These are phyloP conservation scores for Solanum rostratum DNA, from an alignment of 257 asterid species.

Conservation along the genomic window DNA sequence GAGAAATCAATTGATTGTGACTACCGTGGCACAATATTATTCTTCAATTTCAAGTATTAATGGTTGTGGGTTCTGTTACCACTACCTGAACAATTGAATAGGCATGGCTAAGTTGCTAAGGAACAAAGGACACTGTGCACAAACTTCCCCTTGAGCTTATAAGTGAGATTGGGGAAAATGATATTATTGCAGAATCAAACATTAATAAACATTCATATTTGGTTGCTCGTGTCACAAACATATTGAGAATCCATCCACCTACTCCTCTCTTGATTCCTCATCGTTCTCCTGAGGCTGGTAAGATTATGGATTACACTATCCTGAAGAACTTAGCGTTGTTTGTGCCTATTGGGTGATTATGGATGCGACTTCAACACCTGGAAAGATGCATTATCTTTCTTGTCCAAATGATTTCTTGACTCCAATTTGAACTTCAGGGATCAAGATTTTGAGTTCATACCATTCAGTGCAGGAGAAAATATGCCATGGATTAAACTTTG, in stretches of 20 bases:
- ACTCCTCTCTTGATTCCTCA: slow-evolving; percentile 30
- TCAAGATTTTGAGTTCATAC: slow-evolving; percentile 27
- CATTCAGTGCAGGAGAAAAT: slow-evolving; percentile 45
- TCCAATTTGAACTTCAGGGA: slow-evolving; percentile 23
- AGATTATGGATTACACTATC: slow-evolving; percentile 18
- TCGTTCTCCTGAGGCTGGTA: slow-evolving; percentile 18
- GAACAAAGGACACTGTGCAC: slow-evolving; percentile 8
- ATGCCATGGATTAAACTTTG: slow-evolving; percentile 37
- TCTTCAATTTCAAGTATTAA: slow-evolving; percentile 5
- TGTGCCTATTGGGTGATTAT: slow-evolving; percentile 26
- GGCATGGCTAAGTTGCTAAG: slow-evolving; percentile 22
- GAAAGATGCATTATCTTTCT: slow-evolving; percentile 24
- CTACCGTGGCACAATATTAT: too few relatives aligned
- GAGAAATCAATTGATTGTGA: too few relatives aligned
- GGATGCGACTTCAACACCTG: slow-evolving; percentile 24
- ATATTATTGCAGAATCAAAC: background rate
- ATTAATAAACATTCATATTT: slow-evolving; percentile 15
- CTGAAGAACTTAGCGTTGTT: slow-evolving; percentile 19
- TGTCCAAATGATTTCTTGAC: slow-evolving; percentile 25
- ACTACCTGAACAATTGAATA: slow-evolving; percentile 27
- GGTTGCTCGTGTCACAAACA: slow-evolving; percentile 29
- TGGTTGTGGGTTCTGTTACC: slow-evolving; percentile 36
- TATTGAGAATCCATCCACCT: slow-evolving; percentile 41
- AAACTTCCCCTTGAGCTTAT: slow-evolving; percentile 10
- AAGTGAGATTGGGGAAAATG: slow-evolving; percentile 1